phyloP scores from a whole-genome alignment of 2,329 filamentous ascomycete species.

The Penicillium sp. region DNA sequence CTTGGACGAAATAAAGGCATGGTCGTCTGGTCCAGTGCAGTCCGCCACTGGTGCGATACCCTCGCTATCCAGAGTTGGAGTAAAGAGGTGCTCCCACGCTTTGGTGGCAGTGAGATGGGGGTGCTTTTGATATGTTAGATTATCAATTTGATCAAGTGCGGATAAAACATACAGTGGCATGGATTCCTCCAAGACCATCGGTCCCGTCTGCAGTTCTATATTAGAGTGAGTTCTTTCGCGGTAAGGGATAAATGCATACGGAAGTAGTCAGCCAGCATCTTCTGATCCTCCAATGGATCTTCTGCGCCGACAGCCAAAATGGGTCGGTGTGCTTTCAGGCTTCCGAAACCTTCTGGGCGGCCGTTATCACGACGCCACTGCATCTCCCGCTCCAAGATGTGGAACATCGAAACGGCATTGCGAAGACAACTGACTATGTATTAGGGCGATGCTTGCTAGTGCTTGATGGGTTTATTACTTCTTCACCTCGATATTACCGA shows the following conservation, averaged over 20 bases:
- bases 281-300: slow-evolving; percentile 80
- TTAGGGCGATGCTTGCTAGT: background rate
- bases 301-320: slow-evolving; percentile 85
- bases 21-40: slow-evolving; percentile 37
- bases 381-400: slow-evolving; percentile 86
- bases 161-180: slow-evolving; percentile 48
- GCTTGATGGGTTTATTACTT: slow-evolving; percentile 54
- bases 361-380: slow-evolving; percentile 75
- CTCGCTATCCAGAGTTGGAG: slow-evolving; percentile 44
- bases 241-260: slow-evolving; percentile 57
- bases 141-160: background rate
- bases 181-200: slow-evolving; percentile 77
- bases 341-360: slow-evolving; percentile 69
- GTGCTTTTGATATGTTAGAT: slow-evolving; percentile 49
- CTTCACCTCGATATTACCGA: slow-evolving; percentile 87
- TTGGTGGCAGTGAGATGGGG: slow-evolving; percentile 74
- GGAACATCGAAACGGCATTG: slow-evolving; percentile 88
- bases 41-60: slow-evolving; percentile 51
- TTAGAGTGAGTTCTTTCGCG: slow-evolving; percentile 1
- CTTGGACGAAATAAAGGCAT: slow-evolving; percentile 74
- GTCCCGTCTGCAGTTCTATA: slow-evolving; percentile 60
- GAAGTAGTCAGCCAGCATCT: slow-evolving; percentile 81
- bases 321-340: slow-evolving; percentile 72
- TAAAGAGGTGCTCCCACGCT: slow-evolving; percentile 72
- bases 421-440: slow-evolving; percentile 67